Percentiles rank a stretch among this genome's conserved stretches.
Conservation (phyloP, 2,329 filamentous ascomycete species). For the Lecanicillium sp. region DNA sequence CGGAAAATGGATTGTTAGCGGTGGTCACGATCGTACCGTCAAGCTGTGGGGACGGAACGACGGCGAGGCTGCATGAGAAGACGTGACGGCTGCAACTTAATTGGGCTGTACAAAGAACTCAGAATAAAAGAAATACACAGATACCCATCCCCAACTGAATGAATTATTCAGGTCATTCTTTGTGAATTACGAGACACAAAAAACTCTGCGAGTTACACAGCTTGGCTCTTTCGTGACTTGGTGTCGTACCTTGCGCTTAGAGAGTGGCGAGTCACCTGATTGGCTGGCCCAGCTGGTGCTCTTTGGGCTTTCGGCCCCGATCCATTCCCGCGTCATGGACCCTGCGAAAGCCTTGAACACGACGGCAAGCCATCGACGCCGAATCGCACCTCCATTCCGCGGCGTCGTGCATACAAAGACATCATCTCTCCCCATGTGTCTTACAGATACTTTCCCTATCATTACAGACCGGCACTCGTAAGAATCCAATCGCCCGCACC, state of each 20-base stretch:
- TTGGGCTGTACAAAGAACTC: too few species aligned
- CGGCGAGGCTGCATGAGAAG: conserved; percentile 43
- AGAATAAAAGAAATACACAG: background rate
- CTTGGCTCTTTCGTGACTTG: too few species aligned
- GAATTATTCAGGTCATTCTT: background rate
- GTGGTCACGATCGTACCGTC: conserved; percentile 88
- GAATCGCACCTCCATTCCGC: background rate
- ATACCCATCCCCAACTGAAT: background rate
- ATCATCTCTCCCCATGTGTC: conserved; percentile 5
- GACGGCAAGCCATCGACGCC: background rate
- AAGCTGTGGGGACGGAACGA: conserved; percentile 94
- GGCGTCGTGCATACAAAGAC: background rate
- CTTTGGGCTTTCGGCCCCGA: background rate
- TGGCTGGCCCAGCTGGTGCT: conserved; percentile 6
- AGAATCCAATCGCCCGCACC: background rate
- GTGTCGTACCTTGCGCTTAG: background rate
- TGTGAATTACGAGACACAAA: background rate
- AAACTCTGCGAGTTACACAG: background rate
- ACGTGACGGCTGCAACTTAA: background rate
- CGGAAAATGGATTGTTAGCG: conserved; percentile 87
- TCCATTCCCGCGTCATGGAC: conserved; percentile 10
- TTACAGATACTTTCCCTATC: background rate
- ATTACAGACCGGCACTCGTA: background rate
- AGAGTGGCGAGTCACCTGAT: conserved; percentile 10
- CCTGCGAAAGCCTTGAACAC: conserved; percentile 9